Evolutionary conservation across 108 stramenopile species (phyloP).

Genomic region (Fragilaria radians): DNA sequence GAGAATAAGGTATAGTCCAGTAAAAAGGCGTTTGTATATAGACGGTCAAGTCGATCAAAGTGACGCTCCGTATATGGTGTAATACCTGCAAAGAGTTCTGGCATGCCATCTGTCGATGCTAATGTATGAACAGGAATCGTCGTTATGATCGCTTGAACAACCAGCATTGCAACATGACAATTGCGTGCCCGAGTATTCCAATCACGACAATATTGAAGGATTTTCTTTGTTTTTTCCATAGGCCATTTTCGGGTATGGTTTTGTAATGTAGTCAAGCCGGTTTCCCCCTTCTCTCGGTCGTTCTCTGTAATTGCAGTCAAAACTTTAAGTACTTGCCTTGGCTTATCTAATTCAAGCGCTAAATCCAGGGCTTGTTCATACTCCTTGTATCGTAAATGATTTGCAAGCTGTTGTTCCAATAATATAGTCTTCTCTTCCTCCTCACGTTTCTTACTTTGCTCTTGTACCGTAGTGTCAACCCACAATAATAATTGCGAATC

Average conservation of each 20-base stretch:
- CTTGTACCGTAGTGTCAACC: constrained; percentile 84
- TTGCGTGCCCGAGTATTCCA: constrained; percentile 86
- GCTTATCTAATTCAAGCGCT: constrained; percentile 79
- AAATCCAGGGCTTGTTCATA: constrained; percentile 79
- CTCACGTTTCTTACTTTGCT: constrained; percentile 58
- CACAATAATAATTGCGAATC: constrained; percentile 90
- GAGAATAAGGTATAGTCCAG: constrained; percentile 68
- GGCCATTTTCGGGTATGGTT: constrained; percentile 58
- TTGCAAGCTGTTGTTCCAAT: constrained; percentile 79
- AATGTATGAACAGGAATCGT: constrained; percentile 57
- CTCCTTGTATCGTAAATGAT: constrained; percentile 83
- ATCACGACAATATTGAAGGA: constrained; percentile 83
- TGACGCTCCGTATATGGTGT: constrained; percentile 82
- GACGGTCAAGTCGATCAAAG: constrained; percentile 75
- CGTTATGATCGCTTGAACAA: constrained; percentile 63
- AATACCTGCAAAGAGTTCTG: constrained; percentile 73
- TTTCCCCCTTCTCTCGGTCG: constrained; percentile 34
- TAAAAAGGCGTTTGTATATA: constrained; percentile 63
- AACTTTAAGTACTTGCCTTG: constrained; percentile 69
- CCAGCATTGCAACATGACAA: constrained; percentile 65
- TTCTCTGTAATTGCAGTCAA: constrained; percentile 68
- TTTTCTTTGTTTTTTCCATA: constrained; percentile 48
- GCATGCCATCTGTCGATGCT: constrained; percentile 47
- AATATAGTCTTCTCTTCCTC: constrained; percentile 67
- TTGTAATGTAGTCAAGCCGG: constrained; percentile 47